Base-by-base conservation (phyloP, 192 early-diverging fungal genomes). In the Geranomyces michiganensis region DNA sequence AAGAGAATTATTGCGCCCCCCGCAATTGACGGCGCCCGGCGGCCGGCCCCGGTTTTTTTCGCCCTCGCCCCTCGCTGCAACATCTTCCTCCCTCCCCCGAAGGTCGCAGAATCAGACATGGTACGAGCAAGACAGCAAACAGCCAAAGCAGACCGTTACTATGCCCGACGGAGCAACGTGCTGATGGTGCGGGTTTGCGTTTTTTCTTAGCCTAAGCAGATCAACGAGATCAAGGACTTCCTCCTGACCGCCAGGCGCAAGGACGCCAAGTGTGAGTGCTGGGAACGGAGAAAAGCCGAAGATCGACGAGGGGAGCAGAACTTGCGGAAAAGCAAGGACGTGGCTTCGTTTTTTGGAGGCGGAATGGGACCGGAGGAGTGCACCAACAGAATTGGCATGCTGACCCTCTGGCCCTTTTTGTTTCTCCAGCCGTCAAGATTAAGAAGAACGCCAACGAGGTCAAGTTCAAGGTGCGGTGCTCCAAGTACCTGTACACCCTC, bases 381-480 rank as follows among this genome's bases (percentile, higher is more conserved):
- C 26, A 46, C 29, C 10, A 41, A 41, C 36, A 41, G 5, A 41
- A 41, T 41, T n/a, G 36, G 3, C 36, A 41, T 41, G 51, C 58
- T 60, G 29, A 60, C 58, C 29, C 58, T 60, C 27, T 17, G 17
- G 5, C 31, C 31, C 1, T 60, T 60, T 29, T 60, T 26, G 7
- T 17, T 60, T 29, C 58, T 70, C 13, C 69, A 87, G 82, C 90
- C 78, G 90, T 94, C 68, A 91, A 91, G 81, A 92, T 99, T 82
- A 97, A 97, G 93, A 95, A 96, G 91, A 95, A 90, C 87, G 90
- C 84, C 76, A 85, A 84, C 71, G 76, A 92, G 74, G 83, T 86
- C 90, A 99, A 99, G 90, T 97, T 99, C 91, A 99, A 99, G 94
- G 91, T 99, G 73, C 89, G 96, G 82, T 96, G 96, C 91, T 94